Conservation (phyloP, 805 yeast species). For the Ogataea philodendri region DNA sequence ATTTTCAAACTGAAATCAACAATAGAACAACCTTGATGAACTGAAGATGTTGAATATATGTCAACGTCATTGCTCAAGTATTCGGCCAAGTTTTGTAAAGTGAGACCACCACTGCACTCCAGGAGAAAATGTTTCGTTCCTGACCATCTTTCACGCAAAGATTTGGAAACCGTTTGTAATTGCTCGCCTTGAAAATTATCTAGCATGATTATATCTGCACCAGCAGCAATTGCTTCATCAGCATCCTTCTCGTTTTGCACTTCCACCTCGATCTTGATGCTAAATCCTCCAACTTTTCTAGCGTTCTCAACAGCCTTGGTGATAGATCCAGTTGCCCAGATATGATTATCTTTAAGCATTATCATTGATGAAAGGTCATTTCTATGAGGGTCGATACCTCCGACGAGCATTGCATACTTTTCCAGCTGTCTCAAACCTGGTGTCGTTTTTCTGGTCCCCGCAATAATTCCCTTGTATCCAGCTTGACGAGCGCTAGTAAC, state of each 20-base stretch:
- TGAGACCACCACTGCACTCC: slow-evolving; percentile 92
- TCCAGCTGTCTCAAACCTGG: slow-evolving; percentile 89
- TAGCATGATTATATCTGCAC: slow-evolving; percentile 94
- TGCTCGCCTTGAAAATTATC: slow-evolving; percentile 78
- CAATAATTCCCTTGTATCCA: slow-evolving; percentile 81
- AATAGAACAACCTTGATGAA: slow-evolving; percentile 86
- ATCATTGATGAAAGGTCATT: slow-evolving; percentile 92
- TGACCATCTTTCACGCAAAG: slow-evolving; percentile 57
- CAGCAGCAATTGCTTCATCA: slow-evolving; percentile 87
- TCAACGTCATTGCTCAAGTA: slow-evolving; percentile 80
- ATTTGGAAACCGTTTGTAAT: slow-evolving; percentile 61
- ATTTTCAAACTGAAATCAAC: slow-evolving; percentile 86
- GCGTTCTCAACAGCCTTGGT: slow-evolving; percentile 80
- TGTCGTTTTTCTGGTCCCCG: slow-evolving; percentile 97
- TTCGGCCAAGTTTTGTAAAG: slow-evolving; percentile 57
- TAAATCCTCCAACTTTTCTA: slow-evolving; percentile 78
- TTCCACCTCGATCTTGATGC: slow-evolving; percentile 89
- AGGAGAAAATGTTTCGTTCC: slow-evolving; percentile 54
- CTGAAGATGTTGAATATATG: slow-evolving; percentile 84
- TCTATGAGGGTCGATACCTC: slow-evolving; percentile 91
- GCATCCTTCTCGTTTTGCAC: slow-evolving; percentile 85
- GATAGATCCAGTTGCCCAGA: slow-evolving; percentile 90
- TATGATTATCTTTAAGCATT: slow-evolving; percentile 92
- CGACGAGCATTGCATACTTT: slow-evolving; percentile 92
- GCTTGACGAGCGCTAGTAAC: slow-evolving; percentile 57